phyloP scores from a whole-genome alignment of 2,329 filamentous ascomycete species.

The Fusarium buharicum region DNA sequence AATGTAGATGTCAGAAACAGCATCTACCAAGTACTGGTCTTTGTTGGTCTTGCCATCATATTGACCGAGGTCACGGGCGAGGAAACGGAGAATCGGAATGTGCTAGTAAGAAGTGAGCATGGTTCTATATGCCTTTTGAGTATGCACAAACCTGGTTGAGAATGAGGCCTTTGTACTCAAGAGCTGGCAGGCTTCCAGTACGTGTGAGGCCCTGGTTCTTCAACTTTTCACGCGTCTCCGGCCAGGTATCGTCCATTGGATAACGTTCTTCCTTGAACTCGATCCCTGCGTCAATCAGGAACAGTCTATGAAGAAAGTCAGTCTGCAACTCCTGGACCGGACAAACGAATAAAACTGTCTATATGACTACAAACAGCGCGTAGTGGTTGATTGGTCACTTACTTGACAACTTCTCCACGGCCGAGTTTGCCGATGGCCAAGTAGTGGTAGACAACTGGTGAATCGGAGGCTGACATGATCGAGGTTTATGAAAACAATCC shows the following conservation, averaged over 20 bases:
- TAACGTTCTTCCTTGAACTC: conserved; percentile 34
- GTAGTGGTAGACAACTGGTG: conserved; percentile 40
- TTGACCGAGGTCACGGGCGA: conserved; percentile 26
- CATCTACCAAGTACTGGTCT: conserved; percentile 26
- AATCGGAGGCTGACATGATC: not conserved
- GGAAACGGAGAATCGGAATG: conserved; percentile 18
- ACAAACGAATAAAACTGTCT: too few species aligned
- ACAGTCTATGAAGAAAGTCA: conserved; percentile 13
- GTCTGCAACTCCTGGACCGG: not conserved
- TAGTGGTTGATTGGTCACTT: not conserved
- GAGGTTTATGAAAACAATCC: too few species aligned
- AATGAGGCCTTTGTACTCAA: conserved; percentile 50
- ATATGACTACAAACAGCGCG: too few species aligned
- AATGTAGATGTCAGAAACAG: conserved; percentile 15
- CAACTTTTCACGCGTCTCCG: conserved; percentile 42
- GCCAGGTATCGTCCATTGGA: conserved; percentile 25
- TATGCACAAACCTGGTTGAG: conserved; percentile 33
- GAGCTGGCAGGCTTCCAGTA: conserved; percentile 50
- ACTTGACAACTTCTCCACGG: conserved; percentile 46
- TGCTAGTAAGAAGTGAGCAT: not conserved
- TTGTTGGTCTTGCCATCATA: conserved; percentile 25
- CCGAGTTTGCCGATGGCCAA: conserved; percentile 43
- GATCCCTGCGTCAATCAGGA: conserved; percentile 33
- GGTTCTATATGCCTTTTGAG: fast-evolving
- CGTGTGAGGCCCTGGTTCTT: conserved; percentile 40